Conservation (phyloP, 805 yeast genomes). For the Ogataea nitratoaversa region DNA sequence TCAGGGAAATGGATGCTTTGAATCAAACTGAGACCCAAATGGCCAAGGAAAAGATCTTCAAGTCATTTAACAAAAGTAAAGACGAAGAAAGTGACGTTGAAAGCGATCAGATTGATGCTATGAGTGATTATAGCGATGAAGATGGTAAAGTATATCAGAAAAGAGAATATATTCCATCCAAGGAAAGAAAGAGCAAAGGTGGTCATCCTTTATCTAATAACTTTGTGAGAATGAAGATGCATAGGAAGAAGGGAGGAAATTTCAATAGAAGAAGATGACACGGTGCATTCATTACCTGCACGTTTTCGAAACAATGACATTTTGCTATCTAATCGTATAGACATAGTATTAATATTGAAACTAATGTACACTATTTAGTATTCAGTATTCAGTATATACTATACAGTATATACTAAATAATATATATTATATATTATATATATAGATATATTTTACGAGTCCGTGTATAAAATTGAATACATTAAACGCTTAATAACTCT, state of each 20-base stretch:
- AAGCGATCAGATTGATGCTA: conserved; percentile 12
- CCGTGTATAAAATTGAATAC: conserved; percentile 31
- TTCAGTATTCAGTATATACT: too few species aligned
- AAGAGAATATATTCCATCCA: conserved; percentile 11
- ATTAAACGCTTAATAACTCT: conserved; percentile 62
- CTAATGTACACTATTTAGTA: too few species aligned
- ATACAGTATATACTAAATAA: too few species aligned
- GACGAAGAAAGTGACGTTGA: conserved; percentile 2
- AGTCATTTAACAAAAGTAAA: not conserved
- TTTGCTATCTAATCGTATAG: too few species aligned
- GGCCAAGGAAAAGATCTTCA: not conserved
- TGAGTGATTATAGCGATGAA: conserved; percentile 18
- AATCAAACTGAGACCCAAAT: conserved; percentile 13
- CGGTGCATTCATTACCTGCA: too few species aligned
- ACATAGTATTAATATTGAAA: too few species aligned
- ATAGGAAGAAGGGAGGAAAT: conserved; percentile 21
- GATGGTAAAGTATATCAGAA: conserved; percentile 21
- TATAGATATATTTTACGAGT: conserved; percentile 1
- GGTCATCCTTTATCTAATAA: conserved; percentile 30
- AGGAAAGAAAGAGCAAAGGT: conserved; percentile 20
- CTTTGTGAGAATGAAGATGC: conserved; percentile 33
- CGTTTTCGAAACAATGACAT: too few species aligned
- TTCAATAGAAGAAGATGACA: conserved; percentile 23
- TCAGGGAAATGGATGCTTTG: conserved; percentile 29
- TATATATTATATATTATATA: not conserved